phyloP scores from a whole-genome alignment of 1,284 basidiomycete species.

The Fomitopsis palustris region DNA sequence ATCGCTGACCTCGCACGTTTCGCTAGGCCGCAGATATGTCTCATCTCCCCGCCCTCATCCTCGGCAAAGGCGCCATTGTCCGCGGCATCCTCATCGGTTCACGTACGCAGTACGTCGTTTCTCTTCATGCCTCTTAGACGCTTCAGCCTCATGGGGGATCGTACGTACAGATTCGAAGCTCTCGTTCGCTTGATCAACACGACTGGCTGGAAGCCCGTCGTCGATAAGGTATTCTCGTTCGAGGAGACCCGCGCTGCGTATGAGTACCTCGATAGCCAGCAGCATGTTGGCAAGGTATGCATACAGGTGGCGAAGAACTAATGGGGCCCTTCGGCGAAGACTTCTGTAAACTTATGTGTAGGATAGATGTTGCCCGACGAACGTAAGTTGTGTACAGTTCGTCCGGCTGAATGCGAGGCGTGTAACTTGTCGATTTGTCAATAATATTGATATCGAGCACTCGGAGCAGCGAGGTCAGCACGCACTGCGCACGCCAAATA shows the following conservation, averaged over 20 bases:
- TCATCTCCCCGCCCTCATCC: constrained; percentile 9
- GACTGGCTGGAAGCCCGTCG: constrained; percentile 30
- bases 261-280: constrained; percentile 31
- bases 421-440: too few relatives aligned
- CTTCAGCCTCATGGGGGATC: not conserved
- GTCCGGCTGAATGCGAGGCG: too few relatives aligned
- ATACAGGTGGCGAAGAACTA: constrained; percentile 24
- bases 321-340: not conserved
- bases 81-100: constrained; percentile 35
- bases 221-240: constrained; percentile 40
- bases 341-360: too few relatives aligned
- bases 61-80: constrained; percentile 14
- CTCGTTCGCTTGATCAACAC: constrained; percentile 34
- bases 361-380: not conserved
- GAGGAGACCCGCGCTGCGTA: constrained; percentile 35
- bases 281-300: constrained; percentile 36
- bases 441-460: too few relatives aligned
- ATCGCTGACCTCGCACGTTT: not conserved
- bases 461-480: too few relatives aligned
- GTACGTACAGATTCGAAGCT: constrained; percentile 18
- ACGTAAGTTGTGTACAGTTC: not conserved
- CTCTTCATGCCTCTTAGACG: not conserved
- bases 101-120: constrained; percentile 22
- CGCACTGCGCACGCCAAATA: too few relatives aligned
- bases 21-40: constrained; percentile 15